phyloP scores from a whole-genome alignment of 768 basidiomycete species.

The Hygrocybe coccinea region DNA sequence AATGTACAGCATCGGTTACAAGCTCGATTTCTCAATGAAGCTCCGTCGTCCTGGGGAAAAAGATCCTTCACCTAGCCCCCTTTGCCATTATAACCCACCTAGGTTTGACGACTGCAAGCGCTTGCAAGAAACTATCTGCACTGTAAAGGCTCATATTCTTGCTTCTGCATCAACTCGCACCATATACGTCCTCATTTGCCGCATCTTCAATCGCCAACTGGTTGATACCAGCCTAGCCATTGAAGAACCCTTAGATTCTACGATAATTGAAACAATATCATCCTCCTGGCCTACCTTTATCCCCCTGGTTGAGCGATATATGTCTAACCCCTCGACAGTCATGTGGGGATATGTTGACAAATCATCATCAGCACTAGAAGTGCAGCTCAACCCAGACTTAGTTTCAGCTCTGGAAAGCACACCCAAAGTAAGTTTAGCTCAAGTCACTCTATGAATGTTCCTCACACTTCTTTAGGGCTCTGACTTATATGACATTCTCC shows the following conservation, averaged over 20 bases:
- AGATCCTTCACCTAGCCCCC: background rate
- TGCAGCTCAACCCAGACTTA: background rate
- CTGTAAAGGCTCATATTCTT: background rate
- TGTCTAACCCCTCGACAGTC: background rate
- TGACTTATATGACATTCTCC: background rate
- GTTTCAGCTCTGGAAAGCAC: background rate
- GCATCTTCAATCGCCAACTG: background rate
- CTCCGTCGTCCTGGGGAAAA: background rate
- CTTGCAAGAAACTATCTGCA: background rate
- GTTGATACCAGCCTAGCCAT: background rate
- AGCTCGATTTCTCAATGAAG: background rate
- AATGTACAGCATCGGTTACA: background rate
- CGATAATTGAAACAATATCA: background rate
- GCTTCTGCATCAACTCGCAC: background rate
- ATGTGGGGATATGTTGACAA: background rate
- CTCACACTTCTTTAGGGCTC: background rate
- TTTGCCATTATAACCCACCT: background rate
- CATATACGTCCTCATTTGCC: background rate
- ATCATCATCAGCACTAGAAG: background rate
- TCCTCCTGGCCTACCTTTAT: slow-evolving; percentile 1
- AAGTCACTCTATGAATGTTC: background rate
- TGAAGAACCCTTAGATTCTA: background rate
- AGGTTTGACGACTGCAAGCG: background rate
- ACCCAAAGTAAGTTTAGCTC: background rate
- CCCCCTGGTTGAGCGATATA: background rate